These are phyloP conservation scores for Phalaenopsis aphrodite DNA, from an alignment of 106 monocot species.

Conservation along the genomic window DNA sequence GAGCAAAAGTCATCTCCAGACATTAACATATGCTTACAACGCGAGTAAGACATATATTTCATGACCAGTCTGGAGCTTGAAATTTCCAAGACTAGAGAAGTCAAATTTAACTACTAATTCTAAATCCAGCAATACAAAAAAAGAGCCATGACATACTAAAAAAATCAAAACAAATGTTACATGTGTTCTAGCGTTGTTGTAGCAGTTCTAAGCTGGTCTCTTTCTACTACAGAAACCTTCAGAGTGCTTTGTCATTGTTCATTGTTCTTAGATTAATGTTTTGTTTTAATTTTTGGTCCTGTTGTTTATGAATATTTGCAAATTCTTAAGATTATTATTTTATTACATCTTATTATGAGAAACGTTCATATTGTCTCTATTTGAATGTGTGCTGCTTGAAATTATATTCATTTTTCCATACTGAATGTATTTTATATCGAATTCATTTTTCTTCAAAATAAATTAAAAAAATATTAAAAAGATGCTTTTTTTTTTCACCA, in stretches of 20 bases:
- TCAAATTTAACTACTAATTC: too few relatives aligned
- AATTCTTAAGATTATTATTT: not conserved
- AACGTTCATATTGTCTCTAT: not conserved
- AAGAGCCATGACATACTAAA: too few relatives aligned
- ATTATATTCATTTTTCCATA: not conserved
- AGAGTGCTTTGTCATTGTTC: not conserved
- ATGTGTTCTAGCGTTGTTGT: not conserved
- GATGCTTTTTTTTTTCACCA: too few relatives aligned
- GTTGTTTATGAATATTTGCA: not conserved
- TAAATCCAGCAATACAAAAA: too few relatives aligned
- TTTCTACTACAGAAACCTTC: not conserved
- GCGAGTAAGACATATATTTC: conserved; percentile 8
- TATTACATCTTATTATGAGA: not conserved
- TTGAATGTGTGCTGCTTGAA: not conserved
- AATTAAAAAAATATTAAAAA: too few relatives aligned
- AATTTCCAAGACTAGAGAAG: too few relatives aligned
- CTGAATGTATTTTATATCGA: too few relatives aligned
- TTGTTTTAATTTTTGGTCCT: not conserved
- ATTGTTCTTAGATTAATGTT: not conserved
- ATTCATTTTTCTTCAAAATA: too few relatives aligned
- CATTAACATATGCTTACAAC: conserved; percentile 38
- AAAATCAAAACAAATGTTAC: too few relatives aligned
- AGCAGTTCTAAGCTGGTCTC: not conserved
- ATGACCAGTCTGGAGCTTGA: too few relatives aligned
- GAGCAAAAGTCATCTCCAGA: conserved; percentile 47